Evolutionary conservation across 2,329 filamentous ascomycete species (phyloP).

Genomic region (Scedosporium aurantiacum): DNA sequence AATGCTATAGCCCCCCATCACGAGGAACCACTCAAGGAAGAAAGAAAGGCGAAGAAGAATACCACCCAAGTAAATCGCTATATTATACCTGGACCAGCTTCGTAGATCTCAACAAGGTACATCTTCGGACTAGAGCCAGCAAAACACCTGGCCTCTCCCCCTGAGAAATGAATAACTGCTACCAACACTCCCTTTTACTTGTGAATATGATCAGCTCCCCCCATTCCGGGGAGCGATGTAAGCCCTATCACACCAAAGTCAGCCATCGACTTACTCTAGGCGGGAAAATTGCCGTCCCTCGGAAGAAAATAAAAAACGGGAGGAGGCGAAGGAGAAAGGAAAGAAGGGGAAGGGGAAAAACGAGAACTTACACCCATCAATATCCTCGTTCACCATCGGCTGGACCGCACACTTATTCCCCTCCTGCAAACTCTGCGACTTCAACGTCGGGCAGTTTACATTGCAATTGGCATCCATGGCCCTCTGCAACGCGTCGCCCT

Average conservation of each 20-base stretch:
- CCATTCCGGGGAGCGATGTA: not conserved
- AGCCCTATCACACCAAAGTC: not conserved
- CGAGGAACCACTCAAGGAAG: too few species aligned
- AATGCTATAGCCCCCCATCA: too few species aligned
- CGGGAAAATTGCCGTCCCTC: not conserved
- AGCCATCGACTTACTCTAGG: not conserved
- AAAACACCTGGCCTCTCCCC: too few species aligned
- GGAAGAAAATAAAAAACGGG: not conserved
- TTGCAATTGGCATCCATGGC: conserved; percentile 12
- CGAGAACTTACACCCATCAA: conserved; percentile 20
- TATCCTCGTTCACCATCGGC: conserved; percentile 18
- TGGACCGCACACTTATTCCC: conserved; percentile 22
- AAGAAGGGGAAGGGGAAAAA: not conserved
- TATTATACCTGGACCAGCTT: too few species aligned
- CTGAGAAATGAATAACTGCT: too few species aligned
- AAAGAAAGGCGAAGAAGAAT: too few species aligned
- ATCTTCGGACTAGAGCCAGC: not conserved
- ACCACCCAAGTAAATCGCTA: too few species aligned
- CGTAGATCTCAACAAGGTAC: not conserved
- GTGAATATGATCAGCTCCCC: not conserved
- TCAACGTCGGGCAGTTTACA: conserved; percentile 16
- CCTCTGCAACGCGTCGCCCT: conserved; percentile 19
- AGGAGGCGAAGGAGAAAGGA: not conserved
- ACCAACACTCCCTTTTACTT: not conserved
- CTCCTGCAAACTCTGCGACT: conserved; percentile 17